These are phyloP conservation scores for Fusarium humuli DNA, from an alignment of 2,329 filamentous ascomycete species.

Conservation along the genomic window DNA sequence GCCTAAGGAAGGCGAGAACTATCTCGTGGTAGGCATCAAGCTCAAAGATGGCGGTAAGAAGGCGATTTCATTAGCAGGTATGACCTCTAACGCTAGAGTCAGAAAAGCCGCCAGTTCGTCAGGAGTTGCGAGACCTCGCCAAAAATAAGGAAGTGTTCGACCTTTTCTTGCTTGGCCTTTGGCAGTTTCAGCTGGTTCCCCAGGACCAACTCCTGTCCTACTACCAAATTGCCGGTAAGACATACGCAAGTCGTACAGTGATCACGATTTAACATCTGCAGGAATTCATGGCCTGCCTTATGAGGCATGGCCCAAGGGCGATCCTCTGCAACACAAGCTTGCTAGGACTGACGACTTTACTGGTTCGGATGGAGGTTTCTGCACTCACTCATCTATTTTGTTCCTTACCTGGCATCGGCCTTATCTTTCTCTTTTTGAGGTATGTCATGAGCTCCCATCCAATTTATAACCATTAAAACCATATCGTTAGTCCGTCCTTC, in stretches of 20 bases:
- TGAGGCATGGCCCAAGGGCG: not conserved
- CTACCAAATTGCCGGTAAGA: not conserved
- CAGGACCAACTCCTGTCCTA: not conserved
- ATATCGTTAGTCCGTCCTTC: not conserved
- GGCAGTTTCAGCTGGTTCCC: not conserved
- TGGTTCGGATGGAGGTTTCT: not conserved
- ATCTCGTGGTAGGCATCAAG: not conserved
- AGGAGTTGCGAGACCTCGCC: not conserved
- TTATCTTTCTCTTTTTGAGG: not conserved
- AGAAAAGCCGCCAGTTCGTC: not conserved
- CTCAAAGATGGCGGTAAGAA: not conserved
- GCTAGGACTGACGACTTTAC: not conserved
- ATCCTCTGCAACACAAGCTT: not conserved
- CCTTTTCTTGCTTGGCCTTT: not conserved
- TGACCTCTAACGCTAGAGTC: not conserved
- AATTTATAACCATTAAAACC: not conserved
- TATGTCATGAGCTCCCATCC: not conserved
- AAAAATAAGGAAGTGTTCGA: not conserved
- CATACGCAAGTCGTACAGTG: fast-evolving
- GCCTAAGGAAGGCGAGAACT: not conserved
- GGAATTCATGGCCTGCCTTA: not conserved
- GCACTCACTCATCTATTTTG: not conserved
- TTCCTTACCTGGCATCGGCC: not conserved
- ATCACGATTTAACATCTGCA: not conserved
- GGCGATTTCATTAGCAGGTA: fast-evolving